Percentiles rank a stretch among this genome's conserved stretches.
phyloP scores from a whole-genome alignment of 1,284 basidiomycete genomes.

The Ustilago loliicola region DNA sequence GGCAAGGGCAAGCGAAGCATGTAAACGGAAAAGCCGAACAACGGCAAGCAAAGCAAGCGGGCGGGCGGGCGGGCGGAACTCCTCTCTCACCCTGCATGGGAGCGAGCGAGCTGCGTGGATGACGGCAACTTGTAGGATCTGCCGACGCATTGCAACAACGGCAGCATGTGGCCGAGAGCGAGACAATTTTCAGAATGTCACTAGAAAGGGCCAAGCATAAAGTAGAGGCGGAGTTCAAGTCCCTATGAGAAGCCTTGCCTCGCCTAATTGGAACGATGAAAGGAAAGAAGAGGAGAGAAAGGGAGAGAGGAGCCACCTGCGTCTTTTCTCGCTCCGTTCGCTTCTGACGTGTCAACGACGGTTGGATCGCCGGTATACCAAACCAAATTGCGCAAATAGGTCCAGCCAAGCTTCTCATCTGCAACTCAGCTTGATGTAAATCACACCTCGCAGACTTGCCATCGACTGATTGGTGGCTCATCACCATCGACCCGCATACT shows the following conservation, averaged over 20 bases:
- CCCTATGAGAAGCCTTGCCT: slow-evolving; percentile 1
- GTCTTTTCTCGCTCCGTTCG: neutral
- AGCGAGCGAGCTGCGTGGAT: too few relatives aligned
- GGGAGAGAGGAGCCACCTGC: neutral
- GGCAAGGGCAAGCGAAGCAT: too few relatives aligned
- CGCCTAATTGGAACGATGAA: neutral
- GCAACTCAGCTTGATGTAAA: neutral
- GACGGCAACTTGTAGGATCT: neutral
- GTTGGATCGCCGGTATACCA: slow-evolving; percentile 5
- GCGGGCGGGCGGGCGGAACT: neutral
- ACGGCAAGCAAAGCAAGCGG: slow-evolving; percentile 1
- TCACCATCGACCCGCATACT: neutral
- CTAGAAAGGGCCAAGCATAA: neutral
- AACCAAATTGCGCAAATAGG: neutral
- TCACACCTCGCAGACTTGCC: neutral
- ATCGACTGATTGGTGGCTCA: neutral
- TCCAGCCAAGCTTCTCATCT: neutral
- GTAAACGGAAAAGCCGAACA: neutral
- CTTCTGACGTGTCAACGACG: slow-evolving; percentile 1
- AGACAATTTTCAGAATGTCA: neutral
- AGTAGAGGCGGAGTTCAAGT: neutral
- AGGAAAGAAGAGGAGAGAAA: neutral
- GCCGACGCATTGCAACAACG: neutral
- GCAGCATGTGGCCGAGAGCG: neutral
- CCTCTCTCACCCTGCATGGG: too few relatives aligned